Evolutionary conservation across 768 basidiomycete genomes (phyloP), one percentile per base, ranked within the genome.

Genomic region (Leucocoprinus leucothites): DNA sequence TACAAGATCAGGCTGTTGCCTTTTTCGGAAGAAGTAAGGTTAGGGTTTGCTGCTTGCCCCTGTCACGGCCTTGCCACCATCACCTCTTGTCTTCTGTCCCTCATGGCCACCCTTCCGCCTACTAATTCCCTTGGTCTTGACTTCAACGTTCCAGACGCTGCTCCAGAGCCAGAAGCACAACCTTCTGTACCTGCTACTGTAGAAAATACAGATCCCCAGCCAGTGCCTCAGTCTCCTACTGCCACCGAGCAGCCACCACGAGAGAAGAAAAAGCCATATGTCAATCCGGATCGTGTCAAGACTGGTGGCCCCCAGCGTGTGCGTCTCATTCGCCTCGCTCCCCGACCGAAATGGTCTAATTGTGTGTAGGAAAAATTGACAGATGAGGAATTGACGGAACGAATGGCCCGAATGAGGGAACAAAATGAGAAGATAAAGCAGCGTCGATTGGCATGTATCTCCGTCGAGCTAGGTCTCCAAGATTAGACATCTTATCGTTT

Each of bases 261-360:
- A 64, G 77, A 82, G 63, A 84, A 84, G 72, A 85, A 82, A 70
- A 82, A 79, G 59, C 87, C 87, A 2, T 93, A 93, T 74, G 76
- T 89, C 44, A 91, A 92, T 69, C 84, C 79, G 7, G 89, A 91
- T 64, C 87, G 90, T 69, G 86, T 92, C 73, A 90, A 82, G 72
- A 92, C 91, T 8, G 89, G 90, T 13, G 91, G 89, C 14, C 63
- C 77, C 22, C 86, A 87, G 60, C 80, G 87, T 65, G 91, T 91
- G 67, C 55, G 75, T 69, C 50, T 55, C 24, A 24, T 26, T 48
- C 24, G 31, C 31, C 45, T 22, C 49, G 13, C n/a, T 25, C 11
- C 5, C 16, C 26, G 44, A 28, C 16, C 41, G 28, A 31, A 47
- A 31, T 22, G 8, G 25, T 51, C 22, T 43, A 46, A 36, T 65